phyloP scores from a whole-genome alignment of 768 basidiomycete genomes.

The Strobilomyces dryophilus region DNA sequence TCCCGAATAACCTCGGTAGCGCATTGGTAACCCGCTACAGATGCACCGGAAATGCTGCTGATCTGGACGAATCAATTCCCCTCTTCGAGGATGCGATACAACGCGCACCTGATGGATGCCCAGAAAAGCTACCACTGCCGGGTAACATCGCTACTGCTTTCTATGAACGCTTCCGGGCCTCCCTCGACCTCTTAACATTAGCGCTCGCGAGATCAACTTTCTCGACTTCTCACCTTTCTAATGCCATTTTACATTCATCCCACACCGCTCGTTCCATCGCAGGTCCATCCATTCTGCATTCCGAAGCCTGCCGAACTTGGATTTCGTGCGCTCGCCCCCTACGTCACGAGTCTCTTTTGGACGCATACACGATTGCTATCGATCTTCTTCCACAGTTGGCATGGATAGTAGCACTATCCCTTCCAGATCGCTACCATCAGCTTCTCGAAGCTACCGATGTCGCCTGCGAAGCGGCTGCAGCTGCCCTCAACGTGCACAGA shows the following conservation, averaged over 20 bases:
- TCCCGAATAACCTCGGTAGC: too few species aligned
- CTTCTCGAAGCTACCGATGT: neutral
- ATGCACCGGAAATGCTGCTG: too few species aligned
- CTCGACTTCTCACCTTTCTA: neutral
- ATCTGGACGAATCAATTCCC: too few species aligned
- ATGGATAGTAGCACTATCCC: conserved; percentile 9
- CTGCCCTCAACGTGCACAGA: neutral
- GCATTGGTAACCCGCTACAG: too few species aligned
- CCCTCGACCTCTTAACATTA: too few species aligned
- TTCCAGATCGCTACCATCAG: conserved; percentile 12
- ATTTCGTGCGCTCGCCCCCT: neutral
- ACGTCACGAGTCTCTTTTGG: neutral
- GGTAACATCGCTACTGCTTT: too few species aligned
- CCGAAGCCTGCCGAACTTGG: neutral
- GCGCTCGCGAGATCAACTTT: too few species aligned
- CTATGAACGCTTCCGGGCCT: too few species aligned
- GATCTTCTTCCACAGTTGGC: conserved; percentile 10
- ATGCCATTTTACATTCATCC: neutral
- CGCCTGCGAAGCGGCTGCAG: neutral
- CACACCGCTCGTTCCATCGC: neutral
- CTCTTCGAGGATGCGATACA: neutral
- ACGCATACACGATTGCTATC: conserved; percentile 13
- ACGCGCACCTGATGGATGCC: neutral
- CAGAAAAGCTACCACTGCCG: neutral
- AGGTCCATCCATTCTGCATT: neutral